Evolutionary conservation across 352 stramenopile species (phyloP).

Genomic region (Achlya hypogyna): DNA sequence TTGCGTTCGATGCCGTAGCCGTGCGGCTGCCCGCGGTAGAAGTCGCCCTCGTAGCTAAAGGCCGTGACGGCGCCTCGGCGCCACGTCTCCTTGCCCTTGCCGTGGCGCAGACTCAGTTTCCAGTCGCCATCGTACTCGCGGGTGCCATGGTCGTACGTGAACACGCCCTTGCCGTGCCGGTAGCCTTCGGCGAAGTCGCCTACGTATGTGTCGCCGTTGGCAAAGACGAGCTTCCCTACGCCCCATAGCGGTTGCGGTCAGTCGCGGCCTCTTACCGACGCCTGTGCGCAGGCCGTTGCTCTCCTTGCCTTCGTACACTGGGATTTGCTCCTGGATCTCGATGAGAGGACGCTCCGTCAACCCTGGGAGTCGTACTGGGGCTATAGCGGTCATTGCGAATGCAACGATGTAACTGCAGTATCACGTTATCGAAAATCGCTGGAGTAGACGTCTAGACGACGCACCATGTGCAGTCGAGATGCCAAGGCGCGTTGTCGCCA

Average conservation of each 20-base stretch:
- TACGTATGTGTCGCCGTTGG: conserved; percentile 55
- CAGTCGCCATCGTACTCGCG: conserved; percentile 57
- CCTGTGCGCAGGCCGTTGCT: conserved; percentile 9
- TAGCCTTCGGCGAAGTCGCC: conserved; percentile 55
- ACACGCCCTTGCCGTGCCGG: conserved; percentile 40
- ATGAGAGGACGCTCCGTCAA: no score
- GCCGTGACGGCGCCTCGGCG: not conserved
- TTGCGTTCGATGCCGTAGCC: conserved; percentile 34
- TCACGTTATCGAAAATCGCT: no score
- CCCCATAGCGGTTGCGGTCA: not conserved
- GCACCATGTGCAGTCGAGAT: no score
- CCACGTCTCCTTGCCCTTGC: conserved; percentile 47
- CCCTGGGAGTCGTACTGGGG: no score
- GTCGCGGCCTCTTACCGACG: not conserved
- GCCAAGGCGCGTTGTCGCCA: no score
- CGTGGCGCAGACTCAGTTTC: conserved; percentile 41
- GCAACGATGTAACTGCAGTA: no score
- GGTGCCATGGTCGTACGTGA: conserved; percentile 41
- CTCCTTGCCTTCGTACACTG: conserved; percentile 18
- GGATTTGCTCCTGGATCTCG: not conserved
- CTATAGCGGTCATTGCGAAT: no score
- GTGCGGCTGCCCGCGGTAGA: conserved; percentile 42
- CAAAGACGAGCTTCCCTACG: conserved; percentile 40
- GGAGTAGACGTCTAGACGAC: no score
- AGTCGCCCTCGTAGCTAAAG: conserved; percentile 55